Percentiles rank a stretch among this genome's conserved stretches.
phyloP scores from a whole-genome alignment of 306 rosid genomes.

The Phaseolus lunatus region DNA sequence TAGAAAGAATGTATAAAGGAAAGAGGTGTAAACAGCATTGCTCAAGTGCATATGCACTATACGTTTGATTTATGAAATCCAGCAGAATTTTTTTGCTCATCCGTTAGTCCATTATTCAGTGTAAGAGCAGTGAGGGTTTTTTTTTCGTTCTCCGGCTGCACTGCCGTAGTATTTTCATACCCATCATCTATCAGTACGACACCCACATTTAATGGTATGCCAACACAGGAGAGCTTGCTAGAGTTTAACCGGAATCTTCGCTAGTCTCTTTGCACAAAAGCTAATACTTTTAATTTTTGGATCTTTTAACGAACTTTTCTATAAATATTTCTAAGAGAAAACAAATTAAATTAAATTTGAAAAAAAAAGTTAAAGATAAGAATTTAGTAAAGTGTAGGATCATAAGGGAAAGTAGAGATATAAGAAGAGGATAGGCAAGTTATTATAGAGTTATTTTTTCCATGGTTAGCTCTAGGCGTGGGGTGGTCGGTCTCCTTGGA shows the following conservation, averaged over 20 bases:
- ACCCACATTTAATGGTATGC: background rate
- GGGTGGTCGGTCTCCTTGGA: background rate
- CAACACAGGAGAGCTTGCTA: background rate
- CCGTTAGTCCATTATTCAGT: slow-evolving; percentile 38
- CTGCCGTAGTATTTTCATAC: background rate
- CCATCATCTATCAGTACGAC: background rate
- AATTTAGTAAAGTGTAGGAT: background rate
- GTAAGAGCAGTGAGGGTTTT: slow-evolving; percentile 26
- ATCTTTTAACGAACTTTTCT: too few relatives aligned
- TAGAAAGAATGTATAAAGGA: slow-evolving; percentile 51
- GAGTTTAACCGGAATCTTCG: background rate
- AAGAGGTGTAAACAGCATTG: slow-evolving; percentile 41
- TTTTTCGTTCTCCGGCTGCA: background rate
- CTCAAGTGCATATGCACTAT: slow-evolving; percentile 57
- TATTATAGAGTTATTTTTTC: background rate
- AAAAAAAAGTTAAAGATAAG: too few relatives aligned
- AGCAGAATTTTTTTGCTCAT: slow-evolving; percentile 55
- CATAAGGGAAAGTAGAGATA: background rate
- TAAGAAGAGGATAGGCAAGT: background rate
- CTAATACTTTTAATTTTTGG: background rate
- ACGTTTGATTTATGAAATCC: slow-evolving; percentile 48
- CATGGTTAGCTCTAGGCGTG: background rate
- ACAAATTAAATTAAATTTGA: too few relatives aligned
- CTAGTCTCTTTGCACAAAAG: background rate
- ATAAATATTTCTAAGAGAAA: too few relatives aligned